phyloP scores from a whole-genome alignment of 2,329 filamentous ascomycete genomes.

The Trichoderma sp. region DNA sequence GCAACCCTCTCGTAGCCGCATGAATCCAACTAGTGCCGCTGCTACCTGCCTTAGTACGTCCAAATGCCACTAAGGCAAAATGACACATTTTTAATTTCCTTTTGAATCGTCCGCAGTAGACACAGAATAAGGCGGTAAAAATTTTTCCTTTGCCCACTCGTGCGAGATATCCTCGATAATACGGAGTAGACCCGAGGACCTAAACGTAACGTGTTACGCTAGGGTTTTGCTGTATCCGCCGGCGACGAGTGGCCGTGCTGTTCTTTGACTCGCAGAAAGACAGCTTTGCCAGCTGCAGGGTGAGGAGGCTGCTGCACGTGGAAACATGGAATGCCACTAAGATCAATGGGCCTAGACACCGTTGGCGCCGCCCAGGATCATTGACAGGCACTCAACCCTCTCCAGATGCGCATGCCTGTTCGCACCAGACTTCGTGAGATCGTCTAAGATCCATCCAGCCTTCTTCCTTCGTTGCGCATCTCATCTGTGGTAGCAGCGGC shows the following conservation, averaged over 20 bases:
- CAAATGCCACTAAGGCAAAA: slow-evolving; percentile 10
- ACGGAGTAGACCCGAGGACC: not conserved
- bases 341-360: not conserved
- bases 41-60: slow-evolving; percentile 1
- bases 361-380: slow-evolving; percentile 9
- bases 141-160: not conserved
- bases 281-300: not conserved
- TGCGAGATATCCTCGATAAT: not conserved
- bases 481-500: slow-evolving; percentile 6
- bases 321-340: slow-evolving; percentile 12
- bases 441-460: slow-evolving; percentile 4
- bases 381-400: slow-evolving; percentile 7
- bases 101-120: not conserved
- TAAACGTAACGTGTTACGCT: not conserved
- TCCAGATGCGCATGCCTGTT: slow-evolving; percentile 8
- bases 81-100: slow-evolving; percentile 11
- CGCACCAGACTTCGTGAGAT: slow-evolving; percentile 9
- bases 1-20: slow-evolving; percentile 6
- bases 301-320: slow-evolving; percentile 8
- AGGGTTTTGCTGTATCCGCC: not conserved
- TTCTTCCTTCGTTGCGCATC: not conserved
- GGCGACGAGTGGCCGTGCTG: not conserved
- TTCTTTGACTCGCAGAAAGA: not conserved
- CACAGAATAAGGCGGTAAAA: not conserved
- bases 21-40: slow-evolving; percentile 3